Evolutionary conservation across 202 grass and related monocot genomes (phyloP).

Genomic region (Hordeum pubiflorum): DNA sequence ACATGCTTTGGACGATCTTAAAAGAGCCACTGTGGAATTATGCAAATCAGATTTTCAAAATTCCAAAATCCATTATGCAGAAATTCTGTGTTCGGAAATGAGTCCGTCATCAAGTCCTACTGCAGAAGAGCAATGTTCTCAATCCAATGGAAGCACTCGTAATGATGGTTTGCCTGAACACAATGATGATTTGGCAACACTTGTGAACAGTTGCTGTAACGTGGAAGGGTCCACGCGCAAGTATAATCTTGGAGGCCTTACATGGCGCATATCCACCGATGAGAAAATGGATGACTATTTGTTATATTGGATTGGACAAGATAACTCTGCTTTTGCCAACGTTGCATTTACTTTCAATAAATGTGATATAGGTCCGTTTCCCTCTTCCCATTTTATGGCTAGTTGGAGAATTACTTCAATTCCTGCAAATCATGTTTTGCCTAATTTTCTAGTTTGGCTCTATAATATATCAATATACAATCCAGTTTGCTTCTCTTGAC

Average conservation of each 20-base stretch:
- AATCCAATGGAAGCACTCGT: slow-evolving; percentile 19
- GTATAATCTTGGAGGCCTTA: slow-evolving; percentile 69
- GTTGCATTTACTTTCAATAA: slow-evolving; percentile 87
- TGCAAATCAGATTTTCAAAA: slow-evolving; percentile 25
- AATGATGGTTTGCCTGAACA: background rate
- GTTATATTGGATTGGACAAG: slow-evolving; percentile 83
- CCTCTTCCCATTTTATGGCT: slow-evolving; percentile 20
- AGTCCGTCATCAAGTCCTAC: slow-evolving; percentile 42
- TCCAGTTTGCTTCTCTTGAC: background rate
- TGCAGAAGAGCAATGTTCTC: slow-evolving; percentile 16
- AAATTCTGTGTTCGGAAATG: slow-evolving; percentile 54
- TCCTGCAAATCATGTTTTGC: background rate
- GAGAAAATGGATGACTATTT: slow-evolving; percentile 68
- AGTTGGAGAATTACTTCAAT: background rate
- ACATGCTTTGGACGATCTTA: slow-evolving; percentile 59
- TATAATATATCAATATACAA: background rate
- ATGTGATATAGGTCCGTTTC: slow-evolving; percentile 71
- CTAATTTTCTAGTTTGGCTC: background rate
- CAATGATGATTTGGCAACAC: slow-evolving; percentile 27
- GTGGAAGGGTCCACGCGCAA: slow-evolving; percentile 25
- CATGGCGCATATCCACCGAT: slow-evolving; percentile 49
- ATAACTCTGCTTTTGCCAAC: slow-evolving; percentile 85
- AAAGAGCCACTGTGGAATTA: slow-evolving; percentile 31
- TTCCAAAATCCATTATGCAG: slow-evolving; percentile 51
- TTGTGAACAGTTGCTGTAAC: slow-evolving; percentile 34